Evolutionary conservation across 169 alveolate species (phyloP), one percentile per base, ranked within the genome.

Genomic region (Cryptosporidium tyzzeri): DNA sequence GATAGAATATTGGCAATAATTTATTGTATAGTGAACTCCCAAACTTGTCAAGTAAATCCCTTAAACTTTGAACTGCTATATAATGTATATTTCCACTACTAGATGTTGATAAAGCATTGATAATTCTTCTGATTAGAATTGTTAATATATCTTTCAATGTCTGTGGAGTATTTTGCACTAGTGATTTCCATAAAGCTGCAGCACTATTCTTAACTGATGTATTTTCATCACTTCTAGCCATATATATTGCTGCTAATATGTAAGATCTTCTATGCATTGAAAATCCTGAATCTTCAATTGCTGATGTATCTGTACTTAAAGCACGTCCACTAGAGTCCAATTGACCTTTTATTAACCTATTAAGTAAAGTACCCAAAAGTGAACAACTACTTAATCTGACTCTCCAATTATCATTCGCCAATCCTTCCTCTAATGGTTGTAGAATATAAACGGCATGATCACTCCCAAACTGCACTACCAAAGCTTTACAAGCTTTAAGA

Each of bases 91-190:
- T 59, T 14, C 45, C 65, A 10, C n/a, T 29, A 33, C 69, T 75
- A 18, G 73, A 62, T 1, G 85, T 51, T 10, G 92, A 91, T 37
- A 93, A 91, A 23, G 75, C 59, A 50, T 62, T 50, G 69, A 92
- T 92, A 23, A 93, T 84, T 29, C 94, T 84, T 10, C 89, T 37
- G 23, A 86, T 86, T 45, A 93, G 61, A 67, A 93, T 93, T 44
- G 95, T 93, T 18, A 93, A 71, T 16, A 93, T 69, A 55, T 93
- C 94, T 71, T 73, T 86, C 23, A 93, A 61, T 8, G 93, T 89
- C n/a, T 92, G 86, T 21, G 96, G 95, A 51, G 95, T 91, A 86
- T 94, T 94, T 41, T 91, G 86, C 48, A 94, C 96, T 7, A 93
- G 44, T 1, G 86, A 75, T 85, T 94, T 94, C 95, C 95, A 93